phyloP scores from a whole-genome alignment of 2,329 filamentous ascomycete species.

The Ilyonectria destructans region DNA sequence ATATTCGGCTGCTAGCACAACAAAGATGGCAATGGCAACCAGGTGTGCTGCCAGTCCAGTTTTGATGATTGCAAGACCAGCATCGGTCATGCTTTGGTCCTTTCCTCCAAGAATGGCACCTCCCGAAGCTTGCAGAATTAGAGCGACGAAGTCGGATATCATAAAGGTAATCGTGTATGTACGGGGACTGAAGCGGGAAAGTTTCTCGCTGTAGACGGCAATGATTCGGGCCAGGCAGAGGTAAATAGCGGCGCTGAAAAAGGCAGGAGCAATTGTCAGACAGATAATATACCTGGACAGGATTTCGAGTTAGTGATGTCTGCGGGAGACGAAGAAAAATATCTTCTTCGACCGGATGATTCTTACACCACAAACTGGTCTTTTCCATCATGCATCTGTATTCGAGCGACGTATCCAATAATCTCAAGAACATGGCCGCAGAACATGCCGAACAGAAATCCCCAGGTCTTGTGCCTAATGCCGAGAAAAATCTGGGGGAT shows the following conservation, averaged over 20 bases:
- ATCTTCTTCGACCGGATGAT: background rate
- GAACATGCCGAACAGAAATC: constrained; percentile 63
- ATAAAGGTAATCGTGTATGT: constrained; percentile 59
- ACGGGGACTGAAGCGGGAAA: constrained; percentile 52
- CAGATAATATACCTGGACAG: constrained; percentile 55
- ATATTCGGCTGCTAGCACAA: constrained; percentile 21
- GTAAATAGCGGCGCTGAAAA: constrained; percentile 76
- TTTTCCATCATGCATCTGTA: constrained; percentile 69
- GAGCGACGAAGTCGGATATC: constrained; percentile 65
- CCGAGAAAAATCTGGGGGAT: constrained; percentile 57
- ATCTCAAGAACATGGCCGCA: constrained; percentile 70
- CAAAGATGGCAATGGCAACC: constrained; percentile 35
- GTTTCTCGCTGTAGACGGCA: constrained; percentile 59
- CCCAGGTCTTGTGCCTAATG: constrained; percentile 58
- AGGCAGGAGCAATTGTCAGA: constrained; percentile 75
- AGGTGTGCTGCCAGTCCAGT: constrained; percentile 37
- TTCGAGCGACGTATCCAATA: constrained; percentile 72
- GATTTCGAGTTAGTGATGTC: background rate
- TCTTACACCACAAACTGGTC: constrained; percentile 70
- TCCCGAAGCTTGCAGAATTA: constrained; percentile 66
- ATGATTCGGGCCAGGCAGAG: constrained; percentile 69
- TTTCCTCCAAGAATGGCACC: constrained; percentile 57
- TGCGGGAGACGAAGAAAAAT: background rate
- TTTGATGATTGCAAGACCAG: constrained; percentile 37
- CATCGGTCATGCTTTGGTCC: constrained; percentile 7